Percentiles rank a stretch among this genome's conserved stretches.
phyloP scores from a whole-genome alignment of 768 basidiomycete species.

The Leccinum barrowsii region DNA sequence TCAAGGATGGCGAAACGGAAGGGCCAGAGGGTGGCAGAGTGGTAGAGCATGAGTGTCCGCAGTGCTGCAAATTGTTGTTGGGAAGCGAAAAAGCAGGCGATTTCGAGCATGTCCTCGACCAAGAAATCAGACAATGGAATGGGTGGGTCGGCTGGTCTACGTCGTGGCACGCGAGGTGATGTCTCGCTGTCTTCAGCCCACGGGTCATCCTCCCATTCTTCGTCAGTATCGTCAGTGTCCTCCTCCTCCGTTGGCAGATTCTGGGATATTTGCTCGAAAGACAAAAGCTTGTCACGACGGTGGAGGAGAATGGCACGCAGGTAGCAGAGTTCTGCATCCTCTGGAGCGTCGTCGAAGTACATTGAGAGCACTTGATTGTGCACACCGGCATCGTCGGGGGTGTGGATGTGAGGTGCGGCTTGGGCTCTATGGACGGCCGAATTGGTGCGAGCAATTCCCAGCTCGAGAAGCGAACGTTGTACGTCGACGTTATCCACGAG shows the following conservation, averaged over 20 bases:
- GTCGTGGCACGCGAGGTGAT: slow-evolving; percentile 17
- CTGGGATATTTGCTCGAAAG: slow-evolving; percentile 62
- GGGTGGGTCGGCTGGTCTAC: slow-evolving; percentile 33
- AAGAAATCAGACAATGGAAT: slow-evolving; percentile 67
- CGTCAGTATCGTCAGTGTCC: slow-evolving; percentile 34
- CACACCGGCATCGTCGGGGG: slow-evolving; percentile 15
- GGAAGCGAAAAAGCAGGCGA: slow-evolving; percentile 66
- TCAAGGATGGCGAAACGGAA: slow-evolving; percentile 68
- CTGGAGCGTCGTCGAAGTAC: slow-evolving; percentile 55
- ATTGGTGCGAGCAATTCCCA: slow-evolving; percentile 61
- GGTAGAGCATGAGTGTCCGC: slow-evolving; percentile 52
- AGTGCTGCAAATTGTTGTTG: slow-evolving; percentile 57
- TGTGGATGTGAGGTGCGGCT: slow-evolving; percentile 30
- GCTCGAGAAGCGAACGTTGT: slow-evolving; percentile 56
- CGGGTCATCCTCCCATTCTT: slow-evolving; percentile 54
- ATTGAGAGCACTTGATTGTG: slow-evolving; percentile 34
- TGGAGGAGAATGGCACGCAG: slow-evolving; percentile 67
- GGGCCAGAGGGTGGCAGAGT: slow-evolving; percentile 45
- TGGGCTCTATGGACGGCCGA: slow-evolving; percentile 46
- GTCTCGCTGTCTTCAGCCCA: slow-evolving; percentile 55
- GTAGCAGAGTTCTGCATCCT: slow-evolving; percentile 61
- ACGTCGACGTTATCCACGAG: slow-evolving; percentile 52
- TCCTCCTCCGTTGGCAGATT: slow-evolving; percentile 30
- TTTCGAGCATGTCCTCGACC: slow-evolving; percentile 47
- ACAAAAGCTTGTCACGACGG: slow-evolving; percentile 66